These are phyloP conservation scores for Lasiosphaeria ovina DNA, from an alignment of 495 filamentous ascomycete species.

Conservation along the genomic window DNA sequence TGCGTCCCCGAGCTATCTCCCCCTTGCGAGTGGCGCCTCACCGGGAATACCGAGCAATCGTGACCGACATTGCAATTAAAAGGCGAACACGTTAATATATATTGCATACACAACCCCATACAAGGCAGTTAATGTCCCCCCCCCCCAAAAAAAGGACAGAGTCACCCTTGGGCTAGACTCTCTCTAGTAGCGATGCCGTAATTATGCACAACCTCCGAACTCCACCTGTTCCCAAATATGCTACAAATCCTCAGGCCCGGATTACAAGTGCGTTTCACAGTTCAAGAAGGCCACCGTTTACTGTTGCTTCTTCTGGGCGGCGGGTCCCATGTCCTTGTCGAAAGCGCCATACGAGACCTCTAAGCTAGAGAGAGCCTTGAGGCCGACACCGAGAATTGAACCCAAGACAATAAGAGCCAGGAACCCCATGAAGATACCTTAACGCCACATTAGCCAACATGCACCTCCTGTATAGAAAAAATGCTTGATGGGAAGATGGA, in stretches of 20 bases:
- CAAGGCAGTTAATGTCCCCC: not conserved
- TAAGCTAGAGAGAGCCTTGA: conserved; percentile 73
- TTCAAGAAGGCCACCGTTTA: conserved; percentile 19
- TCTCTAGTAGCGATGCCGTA: conserved; percentile 9
- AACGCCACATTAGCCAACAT: not conserved
- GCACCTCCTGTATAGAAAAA: not conserved
- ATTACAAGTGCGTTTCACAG: not conserved
- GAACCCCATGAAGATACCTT: conserved; percentile 74
- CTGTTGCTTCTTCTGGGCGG: conserved; percentile 81
- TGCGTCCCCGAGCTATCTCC: not conserved
- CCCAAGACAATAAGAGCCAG: conserved; percentile 61
- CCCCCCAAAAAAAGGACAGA: not conserved
- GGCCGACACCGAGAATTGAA: conserved; percentile 71
- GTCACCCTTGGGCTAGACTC: not conserved
- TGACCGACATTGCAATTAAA: not conserved
- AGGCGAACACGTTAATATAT: not conserved
- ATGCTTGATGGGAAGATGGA: not conserved
- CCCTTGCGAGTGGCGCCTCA: not conserved
- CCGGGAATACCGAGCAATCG: not conserved
- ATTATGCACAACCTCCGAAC: conserved; percentile 21
- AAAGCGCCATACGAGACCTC: conserved; percentile 91
- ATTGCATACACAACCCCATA: not conserved
- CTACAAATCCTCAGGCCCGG: conserved; percentile 5
- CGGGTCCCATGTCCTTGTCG: conserved; percentile 89
- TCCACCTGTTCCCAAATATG: conserved; percentile 16